Base-by-base conservation (phyloP, 257 asterid species). In the Eustoma russellianum region DNA sequence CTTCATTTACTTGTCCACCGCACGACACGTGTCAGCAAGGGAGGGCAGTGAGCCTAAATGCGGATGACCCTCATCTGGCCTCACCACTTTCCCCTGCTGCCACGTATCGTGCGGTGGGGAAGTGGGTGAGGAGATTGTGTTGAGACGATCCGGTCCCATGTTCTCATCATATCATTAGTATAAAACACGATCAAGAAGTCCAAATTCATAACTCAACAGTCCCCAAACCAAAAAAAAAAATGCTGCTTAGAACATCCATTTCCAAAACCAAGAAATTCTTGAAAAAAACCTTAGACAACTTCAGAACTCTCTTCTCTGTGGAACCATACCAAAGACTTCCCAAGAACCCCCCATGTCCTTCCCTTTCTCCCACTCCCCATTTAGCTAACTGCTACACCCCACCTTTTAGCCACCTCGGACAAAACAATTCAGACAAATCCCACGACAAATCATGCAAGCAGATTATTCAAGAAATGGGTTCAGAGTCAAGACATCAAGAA, bases 291-390 rank as follows among this genome's bases (percentile, higher is more conserved):
- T 19, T 70, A 0, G 70, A 63, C 19, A 66, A 24, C 19, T 58
- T 74, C 33, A 74, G 69, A 52, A 69, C 59, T 10, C 59, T 70
- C 41, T 49, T 70, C 57, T 66, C 80, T 8, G 47, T 66, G 1
- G 80, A 76, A 35, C 9, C 41, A 2, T 70, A 74, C 55, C 66
- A 74, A 60, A 69, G 65, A 54, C 70, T 74, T 40, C 76, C 76
- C 35, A 66, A 66, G 64, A 62, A 28, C 52, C 55, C 75, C 28
- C 72, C 72, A 53, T 56, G 57, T 48, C 60, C 55, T 19, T 18
- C 71, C 47, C 34, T 60, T 11, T 30, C 62, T 41, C 35, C 56
- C 18, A 18, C 17, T 17, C 30, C 30, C 30, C 2, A 24, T 0
- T 24, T 24, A 24, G 3, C 30, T 24, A 0, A 53, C 44, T 12